These are phyloP conservation scores for Dionaea muscipula DNA, from an alignment of 179 eudicot species.

Conservation along the genomic window DNA sequence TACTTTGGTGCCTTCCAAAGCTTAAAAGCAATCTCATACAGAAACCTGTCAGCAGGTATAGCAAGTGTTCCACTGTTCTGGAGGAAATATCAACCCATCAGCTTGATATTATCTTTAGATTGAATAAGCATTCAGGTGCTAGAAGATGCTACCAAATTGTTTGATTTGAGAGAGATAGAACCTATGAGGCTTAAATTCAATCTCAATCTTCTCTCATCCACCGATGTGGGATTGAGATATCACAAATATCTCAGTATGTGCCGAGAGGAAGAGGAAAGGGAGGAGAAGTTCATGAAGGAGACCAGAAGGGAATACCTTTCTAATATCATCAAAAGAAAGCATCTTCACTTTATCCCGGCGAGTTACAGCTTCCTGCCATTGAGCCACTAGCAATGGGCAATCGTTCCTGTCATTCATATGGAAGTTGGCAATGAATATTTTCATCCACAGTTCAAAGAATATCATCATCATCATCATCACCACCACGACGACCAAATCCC, in stretches of 20 bases:
- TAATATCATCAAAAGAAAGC: slow-evolving; percentile 58
- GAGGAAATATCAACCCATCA: slow-evolving; percentile 1
- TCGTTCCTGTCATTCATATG: slow-evolving; percentile 34
- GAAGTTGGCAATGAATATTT: background rate
- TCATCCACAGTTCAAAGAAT: background rate
- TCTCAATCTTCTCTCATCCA: too few relatives aligned
- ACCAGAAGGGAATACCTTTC: slow-evolving; percentile 31
- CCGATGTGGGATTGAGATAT: too few relatives aligned
- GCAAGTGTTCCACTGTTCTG: slow-evolving; percentile 77
- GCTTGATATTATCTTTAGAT: background rate
- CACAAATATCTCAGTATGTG: background rate
- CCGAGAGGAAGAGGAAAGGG: background rate
- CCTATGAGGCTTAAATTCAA: too few relatives aligned
- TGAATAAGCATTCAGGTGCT: background rate
- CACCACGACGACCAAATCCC: too few relatives aligned
- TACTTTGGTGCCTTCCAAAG: slow-evolving; percentile 98
- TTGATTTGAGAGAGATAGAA: background rate
- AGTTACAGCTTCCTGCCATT: slow-evolving; percentile 80
- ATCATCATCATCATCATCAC: too few relatives aligned
- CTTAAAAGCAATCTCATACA: slow-evolving; percentile 86
- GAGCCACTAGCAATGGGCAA: slow-evolving; percentile 64
- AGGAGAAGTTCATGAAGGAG: background rate
- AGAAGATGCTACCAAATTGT: background rate
- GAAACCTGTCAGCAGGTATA: slow-evolving; percentile 79
- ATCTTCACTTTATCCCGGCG: slow-evolving; percentile 56